Evolutionary conservation across 2,329 filamentous ascomycete genomes (phyloP).

Genomic region (Phyllosticta ampelicida): DNA sequence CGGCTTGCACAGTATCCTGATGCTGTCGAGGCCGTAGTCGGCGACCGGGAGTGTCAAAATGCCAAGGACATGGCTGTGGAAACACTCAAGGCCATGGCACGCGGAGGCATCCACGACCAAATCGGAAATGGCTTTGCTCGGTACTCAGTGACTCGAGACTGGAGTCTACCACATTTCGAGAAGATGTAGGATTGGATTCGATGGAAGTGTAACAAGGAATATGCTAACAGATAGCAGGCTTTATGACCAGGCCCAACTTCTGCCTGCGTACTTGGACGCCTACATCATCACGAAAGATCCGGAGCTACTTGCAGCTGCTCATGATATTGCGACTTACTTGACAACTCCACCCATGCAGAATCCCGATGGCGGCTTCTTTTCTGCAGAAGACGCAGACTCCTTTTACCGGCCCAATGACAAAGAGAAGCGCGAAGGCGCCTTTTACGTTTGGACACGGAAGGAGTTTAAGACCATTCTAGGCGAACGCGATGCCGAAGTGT

Average conservation of each 20-base stretch:
- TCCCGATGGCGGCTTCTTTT: constrained; percentile 64
- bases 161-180: constrained; percentile 92
- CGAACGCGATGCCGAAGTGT: constrained; percentile 57
- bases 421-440: constrained; percentile 83
- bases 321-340: constrained; percentile 81
- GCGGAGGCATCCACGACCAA: constrained; percentile 62
- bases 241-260: constrained; percentile 78
- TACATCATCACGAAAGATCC: constrained; percentile 59
- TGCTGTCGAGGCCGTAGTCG: constrained; percentile 78
- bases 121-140: constrained; percentile 70
- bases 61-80: constrained; percentile 70
- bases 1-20: constrained; percentile 59
- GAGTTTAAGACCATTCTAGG: constrained; percentile 73
- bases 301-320: constrained; percentile 66
- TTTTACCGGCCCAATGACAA: constrained; percentile 60
- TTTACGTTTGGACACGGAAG: constrained; percentile 85
- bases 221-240: constrained; percentile 34
- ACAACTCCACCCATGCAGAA: constrained; percentile 59
- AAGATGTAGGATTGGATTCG: constrained; percentile 51
- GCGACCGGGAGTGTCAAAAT: constrained; percentile 60
- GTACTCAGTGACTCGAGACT: constrained; percentile 84
- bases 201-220: background rate
- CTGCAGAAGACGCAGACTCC: constrained; percentile 86
- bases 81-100: constrained; percentile 69
- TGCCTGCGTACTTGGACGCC: constrained; percentile 76